Evolutionary conservation across 2,329 filamentous ascomycete genomes (phyloP), one percentile per base, ranked within the genome.

Genomic region (Botrytis elliptica): DNA sequence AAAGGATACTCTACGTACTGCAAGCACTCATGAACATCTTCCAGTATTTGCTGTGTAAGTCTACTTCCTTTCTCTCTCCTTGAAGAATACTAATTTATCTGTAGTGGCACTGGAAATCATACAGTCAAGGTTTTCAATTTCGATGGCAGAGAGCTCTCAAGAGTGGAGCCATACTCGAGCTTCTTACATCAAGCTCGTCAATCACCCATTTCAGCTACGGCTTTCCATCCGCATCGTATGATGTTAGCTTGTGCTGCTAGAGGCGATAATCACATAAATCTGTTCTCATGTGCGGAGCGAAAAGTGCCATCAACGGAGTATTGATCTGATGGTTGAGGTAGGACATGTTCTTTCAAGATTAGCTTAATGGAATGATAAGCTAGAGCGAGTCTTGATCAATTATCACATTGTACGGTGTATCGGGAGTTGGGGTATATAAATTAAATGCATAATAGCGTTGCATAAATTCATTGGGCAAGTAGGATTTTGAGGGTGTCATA

Each of bases 141-240:
- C 74, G 92, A 92, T 75, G 93, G 94, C 49, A 87, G 87, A 71
- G 89, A 93, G 77, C 89, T 98, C 66, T 96, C 93, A 9, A 91
- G 90, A 33, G 89, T 96, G 76, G 95, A 98, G 82, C 95, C 95
- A 0, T 97, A 97, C 82, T 94, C 93, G 65, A 94, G 92, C 81
- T 97, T 97, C 85, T 85, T 97, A 25, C 91, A 93, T 76, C 92
- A 94, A 79, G 94, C 90, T 80, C 91, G 93, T 70, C 91, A 91
- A 73, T 89, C 91, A 10, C 92, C 96, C 1, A 97, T 99, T 77
- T 91, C 94, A 4, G 89, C 93, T 52, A 97, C 95, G 14, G 92
- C 95, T 0, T 99, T 98, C 85, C 96, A 99, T 83, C 96, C 96
- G 1, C 96, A 99, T 82, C 90, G 92, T 70, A 95, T 97, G 84